Percentiles rank a stretch among this genome's conserved stretches.
These are phyloP conservation scores for Begonia peltatifolia DNA, from an alignment of 306 rosid species.

Conservation along the genomic window DNA sequence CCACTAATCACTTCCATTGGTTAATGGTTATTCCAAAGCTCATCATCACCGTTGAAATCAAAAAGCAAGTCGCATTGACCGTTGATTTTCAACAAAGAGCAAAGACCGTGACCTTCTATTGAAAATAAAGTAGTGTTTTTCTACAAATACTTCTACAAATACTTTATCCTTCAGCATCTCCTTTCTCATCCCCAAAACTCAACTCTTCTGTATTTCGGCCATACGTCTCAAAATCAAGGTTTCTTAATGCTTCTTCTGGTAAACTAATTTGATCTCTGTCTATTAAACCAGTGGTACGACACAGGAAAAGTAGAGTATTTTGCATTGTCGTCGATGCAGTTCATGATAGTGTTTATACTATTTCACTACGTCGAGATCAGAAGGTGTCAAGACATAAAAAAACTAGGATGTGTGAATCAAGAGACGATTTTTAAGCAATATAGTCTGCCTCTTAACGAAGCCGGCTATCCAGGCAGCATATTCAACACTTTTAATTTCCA, in stretches of 20 bases:
- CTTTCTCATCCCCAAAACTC: too few relatives aligned
- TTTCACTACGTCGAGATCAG: slow-evolving; percentile 95
- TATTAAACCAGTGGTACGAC: slow-evolving; percentile 89
- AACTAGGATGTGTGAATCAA: slow-evolving; percentile 94
- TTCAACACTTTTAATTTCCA: slow-evolving; percentile 92
- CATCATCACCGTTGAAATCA: slow-evolving; percentile 27
- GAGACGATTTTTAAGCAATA: slow-evolving; percentile 98
- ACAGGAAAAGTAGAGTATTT: slow-evolving; percentile 84
- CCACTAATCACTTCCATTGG: slow-evolving; percentile 19
- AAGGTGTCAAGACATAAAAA: slow-evolving; percentile 97
- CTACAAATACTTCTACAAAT: slow-evolving; percentile 42
- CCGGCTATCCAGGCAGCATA: slow-evolving; percentile 88
- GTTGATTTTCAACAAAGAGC: slow-evolving; percentile 11
- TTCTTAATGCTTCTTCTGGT: slow-evolving; percentile 55
- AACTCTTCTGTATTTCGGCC: slow-evolving; percentile 78
- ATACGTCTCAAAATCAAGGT: slow-evolving; percentile 42
- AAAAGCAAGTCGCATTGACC: slow-evolving; percentile 31
- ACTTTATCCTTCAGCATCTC: too few relatives aligned
- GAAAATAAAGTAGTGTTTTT: slow-evolving; percentile 16
- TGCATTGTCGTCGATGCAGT: slow-evolving; percentile 85
- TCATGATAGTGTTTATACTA: slow-evolving; percentile 88
- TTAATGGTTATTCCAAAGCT: slow-evolving; percentile 23
- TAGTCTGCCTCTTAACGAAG: slow-evolving; percentile 64
- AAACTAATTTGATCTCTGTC: slow-evolving; percentile 40
- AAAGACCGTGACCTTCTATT: slow-evolving; percentile 36